Percentiles rank a stretch among this genome's conserved stretches.
phyloP scores from a whole-genome alignment of 192 early-diverging fungal genomes.

The Paraglomus brasilianum region DNA sequence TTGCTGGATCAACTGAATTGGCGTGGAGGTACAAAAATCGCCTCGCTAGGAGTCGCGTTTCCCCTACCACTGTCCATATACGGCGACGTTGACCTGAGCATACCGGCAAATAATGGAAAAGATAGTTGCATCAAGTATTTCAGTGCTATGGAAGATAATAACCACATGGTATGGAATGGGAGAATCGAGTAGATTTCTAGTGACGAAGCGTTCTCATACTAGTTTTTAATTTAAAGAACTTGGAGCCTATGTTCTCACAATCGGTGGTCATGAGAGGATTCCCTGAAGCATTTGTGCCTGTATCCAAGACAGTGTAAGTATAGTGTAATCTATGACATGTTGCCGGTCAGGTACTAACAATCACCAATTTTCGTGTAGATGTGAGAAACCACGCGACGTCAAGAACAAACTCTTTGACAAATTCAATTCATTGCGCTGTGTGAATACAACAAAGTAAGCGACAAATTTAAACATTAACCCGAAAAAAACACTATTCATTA shows the following conservation, averaged over 20 bases:
- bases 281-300: not conserved
- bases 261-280: conserved; percentile 22
- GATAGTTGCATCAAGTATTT: conserved; percentile 31
- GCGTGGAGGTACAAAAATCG: conserved; percentile 45
- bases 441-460: not conserved
- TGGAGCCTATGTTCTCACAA: conserved; percentile 5
- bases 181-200: not conserved
- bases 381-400: conserved; percentile 32
- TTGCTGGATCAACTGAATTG: conserved; percentile 44
- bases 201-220: not conserved
- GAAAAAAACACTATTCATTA: not conserved
- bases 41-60: conserved; percentile 35
- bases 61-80: conserved; percentile 37
- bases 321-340: too few relatives aligned
- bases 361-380: conserved; percentile 25
- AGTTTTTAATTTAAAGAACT: not conserved
- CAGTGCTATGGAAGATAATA: conserved; percentile 19
- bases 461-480: not conserved
- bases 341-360: too few relatives aligned
- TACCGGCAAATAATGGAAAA: conserved; percentile 28
- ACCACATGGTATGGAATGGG: not conserved
- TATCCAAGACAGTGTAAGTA: not conserved
- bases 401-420: conserved; percentile 34
- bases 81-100: conserved; percentile 15
- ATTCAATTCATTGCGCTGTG: conserved; percentile 9